phyloP scores from a whole-genome alignment of 2,329 filamentous ascomycete genomes.

The Ilyonectria robusta region DNA sequence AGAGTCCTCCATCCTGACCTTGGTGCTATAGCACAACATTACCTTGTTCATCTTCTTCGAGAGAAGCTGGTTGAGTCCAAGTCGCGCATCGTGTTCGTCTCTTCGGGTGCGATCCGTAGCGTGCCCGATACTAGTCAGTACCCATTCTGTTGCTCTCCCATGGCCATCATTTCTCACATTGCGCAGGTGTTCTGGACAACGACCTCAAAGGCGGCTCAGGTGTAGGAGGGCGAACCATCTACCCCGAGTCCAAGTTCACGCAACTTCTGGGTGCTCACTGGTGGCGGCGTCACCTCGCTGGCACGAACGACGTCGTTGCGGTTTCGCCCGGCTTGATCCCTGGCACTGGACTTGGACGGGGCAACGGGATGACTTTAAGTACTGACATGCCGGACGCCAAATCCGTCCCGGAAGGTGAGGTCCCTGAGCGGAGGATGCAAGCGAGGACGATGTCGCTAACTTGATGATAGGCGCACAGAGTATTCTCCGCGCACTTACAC shows the following conservation, averaged over 20 bases:
- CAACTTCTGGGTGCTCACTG: slow-evolving; percentile 67
- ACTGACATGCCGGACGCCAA: slow-evolving; percentile 63
- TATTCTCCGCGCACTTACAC: slow-evolving; percentile 60
- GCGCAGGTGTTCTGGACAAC: slow-evolving; percentile 53
- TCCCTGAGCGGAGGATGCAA: not conserved
- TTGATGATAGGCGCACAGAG: slow-evolving; percentile 58
- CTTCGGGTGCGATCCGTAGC: slow-evolving; percentile 62
- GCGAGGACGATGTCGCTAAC: slow-evolving; percentile 28
- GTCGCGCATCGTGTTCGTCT: slow-evolving; percentile 65
- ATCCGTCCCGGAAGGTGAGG: slow-evolving; percentile 60
- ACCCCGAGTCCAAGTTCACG: slow-evolving; percentile 64
- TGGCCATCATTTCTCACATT: slow-evolving; percentile 11
- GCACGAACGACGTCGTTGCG: slow-evolving; percentile 62
- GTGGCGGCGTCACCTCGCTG: slow-evolving; percentile 68
- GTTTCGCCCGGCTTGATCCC: slow-evolving; percentile 69
- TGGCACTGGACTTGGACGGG: slow-evolving; percentile 58
- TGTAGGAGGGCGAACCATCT: slow-evolving; percentile 49
- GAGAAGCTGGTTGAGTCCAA: slow-evolving; percentile 63
- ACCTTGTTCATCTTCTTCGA: slow-evolving; percentile 64
- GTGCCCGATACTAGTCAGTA: slow-evolving; percentile 57
- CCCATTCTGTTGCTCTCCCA: not conserved
- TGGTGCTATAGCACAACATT: slow-evolving; percentile 63
- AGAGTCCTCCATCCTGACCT: slow-evolving; percentile 23
- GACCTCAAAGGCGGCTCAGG: slow-evolving; percentile 59
- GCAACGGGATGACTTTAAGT: slow-evolving; percentile 47